These are phyloP conservation scores for Rhizomucor pusillus DNA, from an alignment of 371 early-diverging fungal species.

Conservation along the genomic window DNA sequence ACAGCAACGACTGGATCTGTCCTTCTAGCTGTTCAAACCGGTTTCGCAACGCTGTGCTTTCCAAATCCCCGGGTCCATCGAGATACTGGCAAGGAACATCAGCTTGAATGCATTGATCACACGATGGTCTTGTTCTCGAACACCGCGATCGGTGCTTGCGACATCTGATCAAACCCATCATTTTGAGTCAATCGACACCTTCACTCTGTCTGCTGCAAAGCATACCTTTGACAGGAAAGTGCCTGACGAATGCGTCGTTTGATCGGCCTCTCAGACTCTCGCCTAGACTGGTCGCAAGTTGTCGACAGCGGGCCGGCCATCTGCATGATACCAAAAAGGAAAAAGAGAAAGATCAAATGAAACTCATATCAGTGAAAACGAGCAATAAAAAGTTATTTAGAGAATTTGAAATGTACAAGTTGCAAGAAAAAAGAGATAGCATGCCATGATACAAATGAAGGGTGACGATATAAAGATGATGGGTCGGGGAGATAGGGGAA, in stretches of 20 bases:
- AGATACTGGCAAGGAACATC: constrained; percentile 34
- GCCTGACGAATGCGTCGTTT: constrained; percentile 43
- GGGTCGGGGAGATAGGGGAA: background rate
- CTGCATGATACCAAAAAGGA: too few species aligned
- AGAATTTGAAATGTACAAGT: too few species aligned
- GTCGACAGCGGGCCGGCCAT: too few species aligned
- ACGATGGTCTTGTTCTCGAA: constrained; percentile 38
- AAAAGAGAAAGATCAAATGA: too few species aligned
- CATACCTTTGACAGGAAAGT: constrained; percentile 48
- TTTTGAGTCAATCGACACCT: background rate
- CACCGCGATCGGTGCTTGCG: constrained; percentile 47
- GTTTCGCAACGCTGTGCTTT: constrained; percentile 45
- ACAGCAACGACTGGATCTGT: constrained; percentile 38
- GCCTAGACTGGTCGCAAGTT: background rate
- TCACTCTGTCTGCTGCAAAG: background rate
- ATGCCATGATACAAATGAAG: too few species aligned
- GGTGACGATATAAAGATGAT: too few species aligned
- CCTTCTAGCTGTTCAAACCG: constrained; percentile 43
- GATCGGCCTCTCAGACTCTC: constrained; percentile 14
- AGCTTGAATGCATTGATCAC: constrained; percentile 37
- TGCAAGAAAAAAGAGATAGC: too few species aligned
- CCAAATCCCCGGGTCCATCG: constrained; percentile 45
- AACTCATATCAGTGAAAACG: too few species aligned
- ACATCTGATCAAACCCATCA: constrained; percentile 27
- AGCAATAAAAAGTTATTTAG: too few species aligned